Percentiles rank a stretch among this genome's conserved stretches.
Evolutionary conservation across 805 yeast species (phyloP).

Genomic region (Metschnikowia matae): DNA sequence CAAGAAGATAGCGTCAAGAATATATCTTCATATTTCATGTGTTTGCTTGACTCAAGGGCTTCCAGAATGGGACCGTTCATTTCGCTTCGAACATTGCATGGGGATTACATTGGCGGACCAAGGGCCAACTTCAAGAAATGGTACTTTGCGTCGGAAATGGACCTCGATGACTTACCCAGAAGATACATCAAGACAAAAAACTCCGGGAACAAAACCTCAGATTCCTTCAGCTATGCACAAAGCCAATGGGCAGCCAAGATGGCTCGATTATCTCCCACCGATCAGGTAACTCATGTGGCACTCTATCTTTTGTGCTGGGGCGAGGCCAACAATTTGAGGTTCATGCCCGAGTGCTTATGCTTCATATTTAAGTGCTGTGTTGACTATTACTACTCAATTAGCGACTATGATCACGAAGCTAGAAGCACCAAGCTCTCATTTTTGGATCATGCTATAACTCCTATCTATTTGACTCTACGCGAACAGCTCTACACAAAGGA

Average conservation of each 20-base stretch:
- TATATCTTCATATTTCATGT: conserved; percentile 46
- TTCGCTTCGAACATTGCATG: conserved; percentile 61
- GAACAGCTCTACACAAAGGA: conserved; percentile 48
- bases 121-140: conserved; percentile 68
- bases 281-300: conserved; percentile 59
- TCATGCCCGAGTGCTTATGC: conserved; percentile 86
- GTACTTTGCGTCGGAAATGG: conserved; percentile 74
- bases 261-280: conserved; percentile 47
- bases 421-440: conserved; percentile 27
- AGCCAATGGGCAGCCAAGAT: conserved; percentile 49
- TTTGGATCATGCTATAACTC: conserved; percentile 69
- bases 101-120: conserved; percentile 71
- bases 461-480: conserved; percentile 60
- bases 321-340: conserved; percentile 80
- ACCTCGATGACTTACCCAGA: conserved; percentile 31
- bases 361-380: conserved; percentile 80
- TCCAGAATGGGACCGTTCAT: conserved; percentile 54
- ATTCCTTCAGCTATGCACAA: conserved; percentile 27
- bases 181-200: conserved; percentile 15
- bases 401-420: conserved; percentile 25
- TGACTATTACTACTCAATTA: conserved; percentile 55
- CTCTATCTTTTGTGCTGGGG: conserved; percentile 82
- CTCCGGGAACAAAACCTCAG: neutral
- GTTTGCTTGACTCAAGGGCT: conserved; percentile 30
- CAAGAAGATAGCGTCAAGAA: conserved; percentile 62